These are phyloP conservation scores for Camellia japonica DNA, from an alignment of 148 eudicot species.

Conservation along the genomic window DNA sequence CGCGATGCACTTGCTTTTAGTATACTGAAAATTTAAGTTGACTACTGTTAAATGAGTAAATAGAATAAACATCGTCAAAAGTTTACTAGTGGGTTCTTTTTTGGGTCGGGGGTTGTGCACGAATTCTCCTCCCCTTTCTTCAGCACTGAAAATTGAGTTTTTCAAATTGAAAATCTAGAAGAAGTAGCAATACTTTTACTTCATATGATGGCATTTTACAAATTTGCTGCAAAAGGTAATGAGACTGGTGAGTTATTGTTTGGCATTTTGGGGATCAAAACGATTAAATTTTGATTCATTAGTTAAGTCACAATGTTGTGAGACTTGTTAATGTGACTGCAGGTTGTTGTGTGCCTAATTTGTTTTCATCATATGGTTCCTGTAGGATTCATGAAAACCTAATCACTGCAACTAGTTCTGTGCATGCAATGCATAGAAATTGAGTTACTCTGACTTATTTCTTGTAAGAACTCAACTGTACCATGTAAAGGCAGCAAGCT, in stretches of 20 bases:
- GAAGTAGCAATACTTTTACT: not conserved
- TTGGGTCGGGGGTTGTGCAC: not conserved
- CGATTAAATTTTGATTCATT: not conserved
- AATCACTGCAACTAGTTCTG: not conserved
- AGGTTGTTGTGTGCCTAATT: not conserved
- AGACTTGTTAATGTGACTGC: not conserved
- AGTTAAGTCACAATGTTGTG: not conserved
- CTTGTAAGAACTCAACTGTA: not conserved
- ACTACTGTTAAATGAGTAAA: not conserved
- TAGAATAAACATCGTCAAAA: not conserved
- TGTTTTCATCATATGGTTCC: constrained; percentile 6
- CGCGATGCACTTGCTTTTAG: not conserved
- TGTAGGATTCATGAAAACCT: constrained; percentile 15
- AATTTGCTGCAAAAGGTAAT: not conserved
- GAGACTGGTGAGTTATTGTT: not conserved
- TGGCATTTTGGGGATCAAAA: not conserved
- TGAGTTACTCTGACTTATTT: not conserved
- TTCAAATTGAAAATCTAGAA: not conserved
- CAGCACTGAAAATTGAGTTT: not conserved
- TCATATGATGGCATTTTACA: not conserved
- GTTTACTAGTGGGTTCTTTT: not conserved
- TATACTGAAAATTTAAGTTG: not conserved
- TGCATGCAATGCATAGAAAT: constrained; percentile 2
- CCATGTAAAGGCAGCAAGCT: not conserved
- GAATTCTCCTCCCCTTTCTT: not conserved